A percentile compares a stretch with the other conserved stretches of the same genome.
Conservation (phyloP, 2,329 filamentous ascomycete species). For the Hypoxylon sp. region DNA sequence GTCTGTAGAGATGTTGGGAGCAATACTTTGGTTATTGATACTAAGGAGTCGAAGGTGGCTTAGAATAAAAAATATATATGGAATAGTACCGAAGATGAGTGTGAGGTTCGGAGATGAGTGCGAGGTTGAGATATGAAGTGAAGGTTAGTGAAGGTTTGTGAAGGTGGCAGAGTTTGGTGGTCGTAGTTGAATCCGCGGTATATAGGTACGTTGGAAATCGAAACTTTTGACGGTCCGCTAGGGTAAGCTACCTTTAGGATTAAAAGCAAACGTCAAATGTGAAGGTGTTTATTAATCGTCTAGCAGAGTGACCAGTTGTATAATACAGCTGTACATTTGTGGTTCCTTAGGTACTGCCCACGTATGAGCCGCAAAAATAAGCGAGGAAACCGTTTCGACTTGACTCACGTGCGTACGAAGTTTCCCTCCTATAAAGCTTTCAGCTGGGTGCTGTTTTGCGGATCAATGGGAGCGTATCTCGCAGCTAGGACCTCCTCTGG, state of each 20-base stretch:
- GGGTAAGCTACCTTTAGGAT: not conserved
- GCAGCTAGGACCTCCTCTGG: slow-evolving; percentile 56
- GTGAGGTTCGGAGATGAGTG: not conserved
- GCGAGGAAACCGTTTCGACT: not conserved
- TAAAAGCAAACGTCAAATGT: not conserved
- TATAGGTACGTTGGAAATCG: not conserved
- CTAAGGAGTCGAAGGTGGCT: not conserved
- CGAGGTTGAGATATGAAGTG: not conserved
- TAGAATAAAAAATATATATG: not conserved
- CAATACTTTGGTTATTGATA: not conserved
- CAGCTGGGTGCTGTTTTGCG: slow-evolving; percentile 58
- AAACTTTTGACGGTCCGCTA: not conserved
- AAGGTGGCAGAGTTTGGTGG: not conserved
- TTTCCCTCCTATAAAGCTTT: slow-evolving; percentile 38
- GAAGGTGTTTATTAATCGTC: not conserved
- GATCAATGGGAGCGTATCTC: slow-evolving; percentile 50
- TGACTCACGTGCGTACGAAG: slow-evolving; percentile 9
- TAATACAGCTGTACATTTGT: slow-evolving; percentile 31
- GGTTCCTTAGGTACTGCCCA: not conserved
- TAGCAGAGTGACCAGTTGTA: slow-evolving; percentile 3
- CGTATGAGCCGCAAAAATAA: slow-evolving; percentile 4
- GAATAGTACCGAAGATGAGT: not conserved
- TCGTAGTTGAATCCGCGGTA: not conserved
- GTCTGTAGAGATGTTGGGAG: not conserved
- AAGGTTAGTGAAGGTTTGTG: not conserved